These are phyloP conservation scores for Tylopilus sp. DNA, from an alignment of 768 basidiomycete species.

Conservation along the genomic window DNA sequence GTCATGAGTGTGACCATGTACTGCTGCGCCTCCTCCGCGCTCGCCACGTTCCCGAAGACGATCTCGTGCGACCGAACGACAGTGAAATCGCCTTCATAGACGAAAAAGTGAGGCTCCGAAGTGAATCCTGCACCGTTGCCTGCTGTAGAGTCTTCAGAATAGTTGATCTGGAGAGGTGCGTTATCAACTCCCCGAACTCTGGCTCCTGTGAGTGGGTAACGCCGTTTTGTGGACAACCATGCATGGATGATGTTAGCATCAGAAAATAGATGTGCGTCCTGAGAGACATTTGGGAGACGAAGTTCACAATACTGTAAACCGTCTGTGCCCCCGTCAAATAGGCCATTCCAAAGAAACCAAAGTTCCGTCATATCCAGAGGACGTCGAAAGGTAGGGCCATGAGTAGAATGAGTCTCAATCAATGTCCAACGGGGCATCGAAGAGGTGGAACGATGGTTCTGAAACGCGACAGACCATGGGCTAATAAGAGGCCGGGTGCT, in stretches of 20 bases:
- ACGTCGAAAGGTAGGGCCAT: slow-evolving; percentile 23
- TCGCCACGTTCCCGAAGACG: slow-evolving; percentile 30
- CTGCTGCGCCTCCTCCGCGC: slow-evolving; percentile 33
- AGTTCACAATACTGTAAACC: slow-evolving; percentile 31
- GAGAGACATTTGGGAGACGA: slow-evolving; percentile 27
- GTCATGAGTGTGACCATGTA: slow-evolving; percentile 32
- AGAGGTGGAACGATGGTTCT: too few relatives aligned
- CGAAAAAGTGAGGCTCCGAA: slow-evolving; percentile 34
- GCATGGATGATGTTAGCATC: slow-evolving; percentile 37
- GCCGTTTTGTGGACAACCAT: slow-evolving; percentile 50
- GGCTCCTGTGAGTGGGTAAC: slow-evolving; percentile 48
- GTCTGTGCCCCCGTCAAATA: slow-evolving; percentile 45
- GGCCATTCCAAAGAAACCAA: slow-evolving; percentile 39
- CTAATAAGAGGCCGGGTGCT: too few relatives aligned
- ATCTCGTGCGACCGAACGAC: slow-evolving; percentile 39
- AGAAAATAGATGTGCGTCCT: slow-evolving; percentile 22
- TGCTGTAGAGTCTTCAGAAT: too few relatives aligned
- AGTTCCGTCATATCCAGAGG: slow-evolving; percentile 40
- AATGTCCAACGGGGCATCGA: too few relatives aligned
- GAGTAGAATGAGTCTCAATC: slow-evolving; percentile 1
- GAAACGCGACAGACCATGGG: too few relatives aligned
- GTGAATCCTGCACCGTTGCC: background rate
- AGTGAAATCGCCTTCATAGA: slow-evolving; percentile 37
- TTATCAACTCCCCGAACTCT: slow-evolving; percentile 24
- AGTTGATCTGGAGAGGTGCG: background rate